Evolutionary conservation across 129 eudicot genomes (phyloP), one percentile per base, ranked within the genome.

Genomic region (Pittosporum tobira): DNA sequence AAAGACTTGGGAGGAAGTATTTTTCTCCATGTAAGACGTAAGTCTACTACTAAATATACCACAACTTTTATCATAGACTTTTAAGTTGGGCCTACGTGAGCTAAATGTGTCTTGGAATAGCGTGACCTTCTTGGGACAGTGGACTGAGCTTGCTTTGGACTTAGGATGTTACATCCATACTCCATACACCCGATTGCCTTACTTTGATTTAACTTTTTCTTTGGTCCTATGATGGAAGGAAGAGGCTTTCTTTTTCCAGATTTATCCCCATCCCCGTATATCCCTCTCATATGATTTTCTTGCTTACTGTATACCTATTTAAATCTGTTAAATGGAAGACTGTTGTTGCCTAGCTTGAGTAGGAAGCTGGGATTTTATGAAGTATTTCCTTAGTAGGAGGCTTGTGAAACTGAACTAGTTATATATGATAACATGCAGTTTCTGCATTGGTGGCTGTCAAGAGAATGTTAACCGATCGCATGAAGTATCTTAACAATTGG

Each of bases 371-470:
- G 34, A 38, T 59, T 38, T 61, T 38, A 16, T 9, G 20, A n/a
- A 24, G 20, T 40, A 2, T 46, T 43, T 31, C 13, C 29, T 57
- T 31, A 24, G 19, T 15, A 28, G 42, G 28, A 28, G 42, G 28
- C 30, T 58, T 34, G 9, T 51, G 26, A 29, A 29, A 18, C 42
- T 61, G 21, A 45, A 10, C 20, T 36, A 19, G 18, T 7, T 20
- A 4, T 30, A 11, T 11, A 44, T 61, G 9, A 23, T 29, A 63
- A 16, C 51, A 10, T 75, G 55, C 79, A 84, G 97, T 89, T 10
- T 68, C 83, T 18, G 97, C 88, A 22, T 71, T 89, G 72, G 55
- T 52, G 27, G 75, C 93, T 49, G 74, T 89, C 26, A 81, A 66
- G 70, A 68, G 65, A n/a, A 62, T 60, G 10, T 74, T 89, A 60